Evolutionary conservation across 495 filamentous ascomycete genomes (phyloP).

Genomic region (Tuber calosporum): DNA sequence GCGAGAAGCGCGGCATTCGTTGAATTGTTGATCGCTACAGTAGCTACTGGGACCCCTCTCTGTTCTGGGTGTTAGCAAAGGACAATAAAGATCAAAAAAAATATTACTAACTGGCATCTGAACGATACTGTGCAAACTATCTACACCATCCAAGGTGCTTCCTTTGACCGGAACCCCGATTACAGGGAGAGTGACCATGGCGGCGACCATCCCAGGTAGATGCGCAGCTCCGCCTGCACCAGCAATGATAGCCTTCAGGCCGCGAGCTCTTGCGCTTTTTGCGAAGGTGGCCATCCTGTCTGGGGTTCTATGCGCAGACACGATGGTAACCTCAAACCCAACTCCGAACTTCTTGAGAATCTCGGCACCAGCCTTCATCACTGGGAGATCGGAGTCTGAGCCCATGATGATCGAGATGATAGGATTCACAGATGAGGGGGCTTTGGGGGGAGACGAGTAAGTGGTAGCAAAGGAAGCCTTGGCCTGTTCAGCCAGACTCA

Average conservation of each 20-base stretch:
- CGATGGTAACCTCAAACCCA: constrained; percentile 71
- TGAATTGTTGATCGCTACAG: constrained; percentile 87
- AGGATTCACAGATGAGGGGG: constrained; percentile 43
- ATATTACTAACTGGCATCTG: constrained; percentile 71
- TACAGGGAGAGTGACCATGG: constrained; percentile 79
- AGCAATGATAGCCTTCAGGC: constrained; percentile 86
- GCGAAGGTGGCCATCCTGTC: constrained; percentile 73
- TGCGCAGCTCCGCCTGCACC: constrained; percentile 90
- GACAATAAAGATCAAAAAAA: not conserved
- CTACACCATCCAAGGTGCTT: constrained; percentile 76
- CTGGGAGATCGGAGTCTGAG: constrained; percentile 83
- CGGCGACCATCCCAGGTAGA: constrained; percentile 84
- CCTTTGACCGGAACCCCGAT: constrained; percentile 90
- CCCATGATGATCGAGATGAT: constrained; percentile 87
- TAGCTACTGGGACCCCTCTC: constrained; percentile 73
- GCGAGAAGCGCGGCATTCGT: constrained; percentile 87
- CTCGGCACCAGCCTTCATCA: constrained; percentile 66
- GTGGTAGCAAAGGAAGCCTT: constrained; percentile 34
- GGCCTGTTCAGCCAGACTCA: constrained; percentile 43
- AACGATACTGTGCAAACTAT: constrained; percentile 81
- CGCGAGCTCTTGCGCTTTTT: constrained; percentile 56
- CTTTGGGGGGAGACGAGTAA: constrained; percentile 35
- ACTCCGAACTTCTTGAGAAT: constrained; percentile 70
- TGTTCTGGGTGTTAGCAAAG: constrained; percentile 35
- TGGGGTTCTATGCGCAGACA: constrained; percentile 89